Conservation (phyloP, 805 yeast species). For the Candida schatavii region DNA sequence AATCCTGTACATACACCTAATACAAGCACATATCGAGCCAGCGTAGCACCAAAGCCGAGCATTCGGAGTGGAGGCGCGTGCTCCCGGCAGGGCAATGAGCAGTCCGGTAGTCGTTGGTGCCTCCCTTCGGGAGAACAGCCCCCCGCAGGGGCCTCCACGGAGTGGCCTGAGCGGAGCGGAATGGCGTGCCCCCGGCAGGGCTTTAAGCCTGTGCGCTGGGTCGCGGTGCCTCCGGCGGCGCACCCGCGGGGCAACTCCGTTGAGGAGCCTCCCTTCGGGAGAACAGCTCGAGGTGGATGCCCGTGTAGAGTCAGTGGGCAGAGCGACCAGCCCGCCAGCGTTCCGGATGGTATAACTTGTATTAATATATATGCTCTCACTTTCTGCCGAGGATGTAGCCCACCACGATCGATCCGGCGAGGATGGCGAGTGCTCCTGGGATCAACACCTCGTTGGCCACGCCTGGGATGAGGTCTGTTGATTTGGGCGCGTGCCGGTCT, state of each 20-base stretch:
- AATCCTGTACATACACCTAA: neutral
- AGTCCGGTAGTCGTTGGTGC: too few species aligned
- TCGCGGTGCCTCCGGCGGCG: neutral
- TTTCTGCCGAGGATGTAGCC: constrained; percentile 53
- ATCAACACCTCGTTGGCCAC: constrained; percentile 58
- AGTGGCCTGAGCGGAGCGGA: neutral
- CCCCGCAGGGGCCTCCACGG: neutral
- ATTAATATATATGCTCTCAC: constrained; percentile 10
- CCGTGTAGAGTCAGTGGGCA: too few species aligned
- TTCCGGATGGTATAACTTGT: neutral
- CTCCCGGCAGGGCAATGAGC: neutral
- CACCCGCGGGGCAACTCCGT: neutral
- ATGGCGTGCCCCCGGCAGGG: neutral
- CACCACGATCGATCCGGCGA: constrained; percentile 57
- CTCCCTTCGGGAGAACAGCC: too few species aligned
- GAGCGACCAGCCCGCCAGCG: too few species aligned
- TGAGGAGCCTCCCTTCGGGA: neutral
- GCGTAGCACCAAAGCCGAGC: neutral
- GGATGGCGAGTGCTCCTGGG: constrained; percentile 59
- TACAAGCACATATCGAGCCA: neutral
- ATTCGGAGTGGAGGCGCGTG: neutral
- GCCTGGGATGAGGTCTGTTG: constrained; percentile 44
- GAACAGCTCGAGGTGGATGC: neutral
- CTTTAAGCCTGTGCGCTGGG: neutral
- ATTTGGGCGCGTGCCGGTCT: constrained; percentile 12